Percentiles rank a stretch among this genome's conserved stretches.
Evolutionary conservation across 352 stramenopile genomes (phyloP).

Genomic region (Globisporangium polare): DNA sequence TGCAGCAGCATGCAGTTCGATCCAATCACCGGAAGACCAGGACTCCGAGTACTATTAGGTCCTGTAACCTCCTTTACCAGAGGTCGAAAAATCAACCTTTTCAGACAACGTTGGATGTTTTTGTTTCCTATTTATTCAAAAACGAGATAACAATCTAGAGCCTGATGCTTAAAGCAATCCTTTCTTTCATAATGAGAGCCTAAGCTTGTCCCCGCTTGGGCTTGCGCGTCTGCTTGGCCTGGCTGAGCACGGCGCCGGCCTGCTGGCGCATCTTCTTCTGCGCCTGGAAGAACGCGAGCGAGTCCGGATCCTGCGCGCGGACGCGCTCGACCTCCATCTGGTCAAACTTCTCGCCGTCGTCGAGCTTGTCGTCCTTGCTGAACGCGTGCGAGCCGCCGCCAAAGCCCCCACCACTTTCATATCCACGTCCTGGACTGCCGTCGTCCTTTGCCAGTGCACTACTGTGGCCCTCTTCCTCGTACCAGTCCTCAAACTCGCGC

Average conservation of each 20-base stretch:
- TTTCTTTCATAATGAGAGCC: no score
- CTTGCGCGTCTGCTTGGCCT: conserved; percentile 23
- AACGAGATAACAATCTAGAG: neutral
- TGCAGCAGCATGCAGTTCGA: neutral
- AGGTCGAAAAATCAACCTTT: neutral
- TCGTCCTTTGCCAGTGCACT: conserved; percentile 34
- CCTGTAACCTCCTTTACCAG: neutral
- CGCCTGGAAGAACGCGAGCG: conserved; percentile 90
- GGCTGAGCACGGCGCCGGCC: neutral
- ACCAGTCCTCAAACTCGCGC: conserved; percentile 85
- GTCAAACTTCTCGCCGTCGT: conserved; percentile 91
- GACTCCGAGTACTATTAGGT: conserved; percentile 12
- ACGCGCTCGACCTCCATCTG: conserved; percentile 89
- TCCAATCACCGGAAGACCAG: conserved; percentile 12
- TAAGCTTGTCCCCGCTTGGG: no score
- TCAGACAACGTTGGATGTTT: no score
- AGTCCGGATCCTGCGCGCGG: conserved; percentile 83
- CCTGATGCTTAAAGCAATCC: no score
- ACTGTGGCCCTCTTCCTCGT: conserved; percentile 44
- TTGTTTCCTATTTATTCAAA: neutral
- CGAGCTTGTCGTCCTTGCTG: conserved; percentile 74
- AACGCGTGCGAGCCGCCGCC: conserved; percentile 16
- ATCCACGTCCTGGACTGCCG: conserved; percentile 11
- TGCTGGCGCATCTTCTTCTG: conserved; percentile 84
- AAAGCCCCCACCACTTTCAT: conserved; percentile 13